phyloP scores from a whole-genome alignment of 176 grass and related monocot species.

The Leersia perrieri region DNA sequence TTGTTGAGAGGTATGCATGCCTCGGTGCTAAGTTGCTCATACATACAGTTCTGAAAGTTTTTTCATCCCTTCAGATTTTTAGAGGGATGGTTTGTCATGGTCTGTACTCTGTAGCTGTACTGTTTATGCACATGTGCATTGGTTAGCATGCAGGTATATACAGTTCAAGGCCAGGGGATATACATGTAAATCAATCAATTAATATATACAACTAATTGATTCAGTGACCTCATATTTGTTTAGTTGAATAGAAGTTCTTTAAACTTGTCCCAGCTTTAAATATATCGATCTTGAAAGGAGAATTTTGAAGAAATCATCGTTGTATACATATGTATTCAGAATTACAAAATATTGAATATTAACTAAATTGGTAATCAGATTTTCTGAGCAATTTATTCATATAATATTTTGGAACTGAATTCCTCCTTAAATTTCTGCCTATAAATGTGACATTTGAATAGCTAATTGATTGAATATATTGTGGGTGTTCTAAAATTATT shows the following conservation, averaged over 20 bases:
- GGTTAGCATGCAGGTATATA: not conserved
- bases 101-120: not conserved
- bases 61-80: not conserved
- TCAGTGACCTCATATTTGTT: not conserved
- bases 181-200: not conserved
- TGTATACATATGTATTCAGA: not conserved
- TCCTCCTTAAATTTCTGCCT: not conserved
- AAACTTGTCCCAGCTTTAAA: not conserved
- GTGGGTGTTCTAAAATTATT: not conserved
- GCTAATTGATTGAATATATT: not conserved
- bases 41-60: not conserved
- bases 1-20: constrained; percentile 3
- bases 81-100: constrained; percentile 6
- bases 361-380: not conserved
- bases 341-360: not conserved
- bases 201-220: not conserved
- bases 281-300: not conserved
- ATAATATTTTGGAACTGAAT: not conserved
- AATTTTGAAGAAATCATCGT: not conserved
- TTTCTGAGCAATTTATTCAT: not conserved
- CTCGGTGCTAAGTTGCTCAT: not conserved
- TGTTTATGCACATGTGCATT: not conserved
- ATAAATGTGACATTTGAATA: not conserved
- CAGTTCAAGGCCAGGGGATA: not conserved
- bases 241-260: not conserved